Evolutionary conservation across 1,139 yeast genomes (phyloP), one percentile per base, ranked within the genome.

Genomic region (Candida sanyaensis): DNA sequence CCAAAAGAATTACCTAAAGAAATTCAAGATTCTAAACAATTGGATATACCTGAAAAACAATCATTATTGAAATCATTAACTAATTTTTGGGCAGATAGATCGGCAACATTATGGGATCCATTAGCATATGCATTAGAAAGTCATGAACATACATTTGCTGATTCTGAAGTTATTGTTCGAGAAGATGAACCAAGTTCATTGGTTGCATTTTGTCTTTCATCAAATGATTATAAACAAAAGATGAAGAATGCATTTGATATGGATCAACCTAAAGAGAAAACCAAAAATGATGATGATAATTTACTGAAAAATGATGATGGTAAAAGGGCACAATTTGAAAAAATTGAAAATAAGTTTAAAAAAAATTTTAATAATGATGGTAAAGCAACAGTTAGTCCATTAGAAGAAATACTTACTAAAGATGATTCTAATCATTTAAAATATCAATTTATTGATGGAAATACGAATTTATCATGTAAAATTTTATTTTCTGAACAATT

Each of bases 131-230:
- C 98, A 0, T 73, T 92, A 37, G 78, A 79, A 23, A 75, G 88
- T 0, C 80, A 86, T 1, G 98, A 95, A 60, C 99, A 95, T 64
- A 83, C 95, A 5, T 93, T 93, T 72, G 91, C 91, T 8, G 98
- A 95, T 62, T 88, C 96, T 6, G 92, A 90, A 64, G 96, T 95
- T 13, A 87, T 95, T 53, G 96, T 93, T 5, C 75, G 99, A 45
- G 99, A 95, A 61, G 97, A 91, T 65, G 99, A 95, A 64, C 99
- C 99, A 6, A 88, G 96, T 62, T 92, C 98, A 0, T 69, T 95
- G 53, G 90, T 93, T 55, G 96, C 99, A 0, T 92, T 93, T 61
- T 92, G 98, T 63, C 71, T 95, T 52, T 87, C 92, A 38, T 84
- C 96, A 0, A 77, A 82, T 3, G 98, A 93, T 64, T 93, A 93